Base-by-base conservation (phyloP, 768 basidiomycete genomes). In the Trametes cingulata region DNA sequence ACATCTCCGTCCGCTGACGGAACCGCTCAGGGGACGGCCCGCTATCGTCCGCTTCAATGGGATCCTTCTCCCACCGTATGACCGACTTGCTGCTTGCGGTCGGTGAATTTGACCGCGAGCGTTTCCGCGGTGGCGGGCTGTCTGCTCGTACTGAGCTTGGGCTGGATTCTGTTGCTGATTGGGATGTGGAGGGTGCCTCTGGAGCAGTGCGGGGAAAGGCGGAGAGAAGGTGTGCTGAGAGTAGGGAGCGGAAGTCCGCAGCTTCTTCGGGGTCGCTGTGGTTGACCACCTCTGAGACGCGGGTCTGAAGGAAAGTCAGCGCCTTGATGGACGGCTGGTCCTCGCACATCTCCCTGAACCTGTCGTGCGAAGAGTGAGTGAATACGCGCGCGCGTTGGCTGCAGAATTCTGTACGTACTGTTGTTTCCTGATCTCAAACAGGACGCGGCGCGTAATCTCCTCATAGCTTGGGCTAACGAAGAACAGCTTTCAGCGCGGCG, bases 331-430 rank as follows among this genome's bases (percentile, higher is more conserved):
- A 76, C 1, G 85, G 72, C 15, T 73, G 77, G 45, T 84, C 83
- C 70, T 85, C 84, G 67, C 89, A 90, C 80, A 91, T 85, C 68
- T 93, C 91, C n/a, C 86, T 83, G 74, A 92, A 93, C 65, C 91
- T 93, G 65, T 9, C 27, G 27, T 10, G 33, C 12, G n/a, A 37
- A 57, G 27, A 27, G 6, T 51, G 10, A 27, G 52, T 6, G 10
- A 58, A 6, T 13, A 35, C 33, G 24, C 24, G 50, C 58, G 19
- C 15, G 42, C n/a, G n/a, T n/a, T n/a, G 5, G 39, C 22, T 10
- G 41, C n/a, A 33, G 19, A 13, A 27, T 4, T n/a, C 29, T 37
- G 41, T 12, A 76, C 85, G 55, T 66, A 90, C 91, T 87, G 86
- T 68, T 93, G 91, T 61, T 82, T 80, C 40, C 91, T 84, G 60